A percentile compares a stretch with the other conserved stretches of the same genome.
Evolutionary conservation across 1,139 yeast genomes (phyloP).

Genomic region (Lodderomyces margitis): DNA sequence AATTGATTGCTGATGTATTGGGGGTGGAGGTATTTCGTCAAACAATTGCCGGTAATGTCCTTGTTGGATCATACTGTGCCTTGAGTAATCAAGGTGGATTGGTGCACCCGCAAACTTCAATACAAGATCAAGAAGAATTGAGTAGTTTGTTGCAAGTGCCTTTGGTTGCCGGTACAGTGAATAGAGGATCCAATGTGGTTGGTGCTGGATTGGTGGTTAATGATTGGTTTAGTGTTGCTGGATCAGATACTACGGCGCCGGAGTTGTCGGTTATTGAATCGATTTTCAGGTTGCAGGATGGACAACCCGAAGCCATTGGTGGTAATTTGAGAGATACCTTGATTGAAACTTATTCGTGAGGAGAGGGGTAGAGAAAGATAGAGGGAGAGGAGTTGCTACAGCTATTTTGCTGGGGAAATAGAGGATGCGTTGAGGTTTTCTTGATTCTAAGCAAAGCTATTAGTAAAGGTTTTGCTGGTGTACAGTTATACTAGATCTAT

Average conservation of each 20-base stretch:
- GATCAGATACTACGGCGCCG: conserved; percentile 97
- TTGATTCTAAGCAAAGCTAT: no score
- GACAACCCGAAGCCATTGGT: conserved; percentile 79
- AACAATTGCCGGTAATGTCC: conserved; percentile 96
- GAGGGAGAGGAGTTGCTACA: neutral
- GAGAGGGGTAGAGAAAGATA: neutral
- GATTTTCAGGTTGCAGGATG: conserved; percentile 88
- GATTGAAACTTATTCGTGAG: conserved; percentile 73
- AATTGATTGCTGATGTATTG: conserved; percentile 95
- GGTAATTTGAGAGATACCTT: conserved; percentile 86
- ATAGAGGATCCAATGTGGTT: conserved; percentile 95
- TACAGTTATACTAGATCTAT: no score
- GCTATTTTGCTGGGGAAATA: no score
- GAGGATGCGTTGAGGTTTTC: no score
- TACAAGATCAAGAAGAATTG: conserved; percentile 97
- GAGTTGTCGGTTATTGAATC: conserved; percentile 96
- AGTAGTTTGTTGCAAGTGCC: conserved; percentile 96
- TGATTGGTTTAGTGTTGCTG: conserved; percentile 97
- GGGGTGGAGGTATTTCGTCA: conserved; percentile 99
- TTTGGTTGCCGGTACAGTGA: conserved; percentile 96
- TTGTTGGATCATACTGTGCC: conserved; percentile 95
- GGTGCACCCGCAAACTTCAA: conserved; percentile 96
- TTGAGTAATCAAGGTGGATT: conserved; percentile 97
- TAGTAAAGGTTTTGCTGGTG: no score
- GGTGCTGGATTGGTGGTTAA: conserved; percentile 99